phyloP scores from a whole-genome alignment of 1,139 yeast genomes.

The Meyerozyma athensensis region DNA sequence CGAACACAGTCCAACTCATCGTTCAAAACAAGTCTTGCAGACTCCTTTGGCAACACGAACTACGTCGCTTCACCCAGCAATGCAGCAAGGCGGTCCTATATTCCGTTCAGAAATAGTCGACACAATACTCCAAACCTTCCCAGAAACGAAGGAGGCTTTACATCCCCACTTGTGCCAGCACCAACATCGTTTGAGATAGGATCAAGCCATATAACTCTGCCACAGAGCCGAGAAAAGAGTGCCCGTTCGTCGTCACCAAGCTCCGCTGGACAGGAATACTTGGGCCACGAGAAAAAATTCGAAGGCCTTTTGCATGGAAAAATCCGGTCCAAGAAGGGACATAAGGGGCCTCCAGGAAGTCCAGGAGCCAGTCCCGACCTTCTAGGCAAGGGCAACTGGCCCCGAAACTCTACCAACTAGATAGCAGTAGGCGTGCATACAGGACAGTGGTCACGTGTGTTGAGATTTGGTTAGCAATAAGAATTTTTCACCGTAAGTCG shows the following conservation, averaged over 20 bases:
- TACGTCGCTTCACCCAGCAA: conserved; percentile 15
- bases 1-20: conserved; percentile 73
- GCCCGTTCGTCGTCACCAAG: not conserved
- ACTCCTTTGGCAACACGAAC: conserved; percentile 40
- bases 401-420: not conserved
- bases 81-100: conserved; percentile 31
- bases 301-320: conserved; percentile 3
- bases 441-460: not conserved
- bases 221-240: not conserved
- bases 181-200: not conserved
- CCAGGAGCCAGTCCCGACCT: not conserved
- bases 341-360: not conserved
- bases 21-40: conserved; percentile 70
- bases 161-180: not conserved
- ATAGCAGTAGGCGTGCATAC: not conserved
- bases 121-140: conserved; percentile 8
- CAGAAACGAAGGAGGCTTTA: not conserved
- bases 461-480: not conserved
- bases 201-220: not conserved
- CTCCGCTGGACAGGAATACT: not conserved
- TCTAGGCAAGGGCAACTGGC: not conserved
- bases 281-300: conserved; percentile 1
- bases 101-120: conserved; percentile 40
- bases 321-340: not conserved
- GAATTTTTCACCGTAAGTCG: conserved; percentile 1